Evolutionary conservation across 2,329 filamentous ascomycete species (phyloP), one percentile per base, ranked within the genome.

Genomic region (Fusarium camptoceras): DNA sequence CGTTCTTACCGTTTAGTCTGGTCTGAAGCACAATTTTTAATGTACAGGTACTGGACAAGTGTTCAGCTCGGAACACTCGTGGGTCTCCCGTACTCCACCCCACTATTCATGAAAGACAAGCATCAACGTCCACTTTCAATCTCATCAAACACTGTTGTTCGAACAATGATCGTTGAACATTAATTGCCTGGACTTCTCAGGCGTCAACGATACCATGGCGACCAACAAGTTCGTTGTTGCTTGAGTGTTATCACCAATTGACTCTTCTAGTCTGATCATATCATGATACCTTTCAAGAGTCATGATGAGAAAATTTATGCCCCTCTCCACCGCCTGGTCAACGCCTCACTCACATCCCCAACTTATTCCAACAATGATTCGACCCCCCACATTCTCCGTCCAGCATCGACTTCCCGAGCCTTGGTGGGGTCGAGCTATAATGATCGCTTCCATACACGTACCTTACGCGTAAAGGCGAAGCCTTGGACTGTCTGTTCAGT

Each of bases 311-410:
- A 59, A 58, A 27, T 63, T 75, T 75, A 22, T 75, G 73, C 73
- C 73, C 24, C 27, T n/a, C 20, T 57, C 63, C 63, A 75, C 73
- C 73, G 73, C 73, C 71, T 56, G 11, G 44, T 55, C 61, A 70
- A 68, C 64, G 59, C 61, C 55, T 54, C 55, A 56, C 63, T 59
- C 31, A 50, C 50, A 44, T 66, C 65, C 68, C 65, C 68, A 71
- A 71, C 59, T 72, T 73, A 59, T 63, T 72, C 70, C 65, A 69
- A 73, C 53, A 64, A 46, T 61, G 60, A 66, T 59, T 54, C 54
- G 55, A 49, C 61, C 55, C 73, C 73, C 73, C 73, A 75, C 73
- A 72, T 74, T 72, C 73, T 73, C 69, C 64, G 60, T 62, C 58
- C 55, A 72, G 49, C 69, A 65, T 71, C 64, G 60, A 75, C 62